These are phyloP conservation scores for Hypomyces rosellus DNA, from an alignment of 2,329 filamentous ascomycete genomes.

Conservation along the genomic window DNA sequence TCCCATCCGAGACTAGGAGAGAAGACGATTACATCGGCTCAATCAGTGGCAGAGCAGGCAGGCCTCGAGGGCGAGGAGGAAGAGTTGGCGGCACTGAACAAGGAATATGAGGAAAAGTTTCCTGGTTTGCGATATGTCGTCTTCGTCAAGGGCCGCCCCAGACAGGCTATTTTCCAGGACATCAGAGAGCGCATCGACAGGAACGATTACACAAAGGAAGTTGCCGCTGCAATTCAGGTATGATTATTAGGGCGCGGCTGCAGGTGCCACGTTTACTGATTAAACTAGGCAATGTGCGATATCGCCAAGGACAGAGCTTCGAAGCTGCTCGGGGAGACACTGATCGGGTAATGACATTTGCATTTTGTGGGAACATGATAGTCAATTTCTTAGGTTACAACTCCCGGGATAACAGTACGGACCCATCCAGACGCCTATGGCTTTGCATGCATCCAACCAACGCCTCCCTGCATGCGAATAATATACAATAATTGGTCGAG, in stretches of 20 bases:
- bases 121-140: constrained; percentile 83
- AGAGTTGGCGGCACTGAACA: constrained; percentile 62
- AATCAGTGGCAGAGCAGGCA: constrained; percentile 77
- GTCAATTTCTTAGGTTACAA: constrained; percentile 7
- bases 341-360: constrained; percentile 5
- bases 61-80: constrained; percentile 58
- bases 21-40: constrained; percentile 72
- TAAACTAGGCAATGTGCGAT: constrained; percentile 73
- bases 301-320: constrained; percentile 75
- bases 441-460: constrained; percentile 7
- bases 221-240: constrained; percentile 69
- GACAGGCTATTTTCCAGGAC: constrained; percentile 71
- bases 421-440: constrained; percentile 9
- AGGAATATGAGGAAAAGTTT: constrained; percentile 72
- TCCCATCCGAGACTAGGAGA: constrained; percentile 80
- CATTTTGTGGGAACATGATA: constrained; percentile 6
- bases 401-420: not conserved
- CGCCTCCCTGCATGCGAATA: constrained; percentile 3
- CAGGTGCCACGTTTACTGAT: not conserved
- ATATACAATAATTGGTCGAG: constrained; percentile 12
- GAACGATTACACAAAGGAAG: constrained; percentile 60
- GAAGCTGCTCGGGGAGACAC: constrained; percentile 42
- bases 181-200: constrained; percentile 70
- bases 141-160: constrained; percentile 77
- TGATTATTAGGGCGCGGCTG: constrained; percentile 16